Evolutionary conservation across 1,139 yeast genomes (phyloP).

Genomic region (Hanseniaspora gamundiae): DNA sequence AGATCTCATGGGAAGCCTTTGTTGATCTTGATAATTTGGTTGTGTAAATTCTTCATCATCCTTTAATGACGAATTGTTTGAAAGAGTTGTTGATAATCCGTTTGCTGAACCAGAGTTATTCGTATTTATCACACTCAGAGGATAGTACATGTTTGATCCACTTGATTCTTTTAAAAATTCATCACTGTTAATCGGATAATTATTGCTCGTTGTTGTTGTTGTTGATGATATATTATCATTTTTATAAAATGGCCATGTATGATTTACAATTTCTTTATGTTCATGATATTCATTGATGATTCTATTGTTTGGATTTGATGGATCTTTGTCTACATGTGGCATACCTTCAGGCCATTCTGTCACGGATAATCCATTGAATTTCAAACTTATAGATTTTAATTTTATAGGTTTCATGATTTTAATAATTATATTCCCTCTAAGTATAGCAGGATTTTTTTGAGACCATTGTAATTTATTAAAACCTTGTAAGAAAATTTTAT

Average conservation of each 20-base stretch:
- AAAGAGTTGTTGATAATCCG: background rate
- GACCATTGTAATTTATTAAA: constrained; percentile 53
- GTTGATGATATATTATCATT: constrained; percentile 9
- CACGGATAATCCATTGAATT: constrained; percentile 59
- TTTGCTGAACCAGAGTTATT: background rate
- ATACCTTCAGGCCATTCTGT: constrained; percentile 99
- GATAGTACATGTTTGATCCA: constrained; percentile 2
- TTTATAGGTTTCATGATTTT: constrained; percentile 65
- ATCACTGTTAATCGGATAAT: background rate
- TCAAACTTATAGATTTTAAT: constrained; percentile 53
- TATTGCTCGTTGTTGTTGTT: background rate
- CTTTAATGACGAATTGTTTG: background rate
- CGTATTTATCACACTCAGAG: constrained; percentile 4
- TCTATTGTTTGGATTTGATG: constrained; percentile 1
- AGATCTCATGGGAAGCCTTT: constrained; percentile 12
- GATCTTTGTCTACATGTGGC: constrained; percentile 68
- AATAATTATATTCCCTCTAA: constrained; percentile 71
- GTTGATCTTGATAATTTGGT: background rate
- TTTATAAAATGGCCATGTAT: constrained; percentile 86
- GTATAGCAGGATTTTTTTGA: constrained; percentile 66
- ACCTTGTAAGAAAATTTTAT: constrained; percentile 70
- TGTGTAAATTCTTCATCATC: background rate
- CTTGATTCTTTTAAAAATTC: background rate
- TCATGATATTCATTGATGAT: constrained; percentile 34
- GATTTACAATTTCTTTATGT: constrained; percentile 52